A percentile compares a stretch with the other conserved stretches of the same genome.
These are phyloP conservation scores for Mortierella polycephala DNA, from an alignment of 371 early-diverging fungal genomes.

Conservation along the genomic window DNA sequence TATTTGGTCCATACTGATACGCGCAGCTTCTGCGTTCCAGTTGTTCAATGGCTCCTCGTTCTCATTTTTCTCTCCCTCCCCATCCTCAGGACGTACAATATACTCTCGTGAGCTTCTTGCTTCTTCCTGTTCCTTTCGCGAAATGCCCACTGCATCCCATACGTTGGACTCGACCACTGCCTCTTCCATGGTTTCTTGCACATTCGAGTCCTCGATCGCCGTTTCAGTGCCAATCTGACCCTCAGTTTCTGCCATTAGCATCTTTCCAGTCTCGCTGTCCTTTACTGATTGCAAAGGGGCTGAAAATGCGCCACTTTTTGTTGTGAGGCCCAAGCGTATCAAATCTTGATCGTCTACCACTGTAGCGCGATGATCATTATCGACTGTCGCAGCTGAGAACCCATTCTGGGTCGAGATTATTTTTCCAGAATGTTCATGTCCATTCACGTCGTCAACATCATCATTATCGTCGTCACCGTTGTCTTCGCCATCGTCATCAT, in stretches of 20 bases:
- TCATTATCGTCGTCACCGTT: neutral
- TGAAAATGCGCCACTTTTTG: too few relatives aligned
- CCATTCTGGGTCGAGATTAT: neutral
- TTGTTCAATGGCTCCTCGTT: neutral
- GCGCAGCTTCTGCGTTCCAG: neutral
- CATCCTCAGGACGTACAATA: neutral
- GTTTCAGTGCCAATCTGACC: neutral
- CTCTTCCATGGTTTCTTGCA: slow-evolving; percentile 12
- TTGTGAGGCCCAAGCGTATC: too few relatives aligned
- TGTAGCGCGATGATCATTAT: slow-evolving; percentile 7
- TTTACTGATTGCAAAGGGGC: too few relatives aligned
- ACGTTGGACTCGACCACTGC: slow-evolving; percentile 5
- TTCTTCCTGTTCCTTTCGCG: slow-evolving; percentile 6
- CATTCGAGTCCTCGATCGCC: slow-evolving; percentile 17
- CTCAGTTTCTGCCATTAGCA: neutral
- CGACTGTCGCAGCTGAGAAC: neutral
- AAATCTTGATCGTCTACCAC: slow-evolving; percentile 10
- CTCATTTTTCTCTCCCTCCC: neutral
- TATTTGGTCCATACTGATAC: slow-evolving; percentile 22
- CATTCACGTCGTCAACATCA: neutral
- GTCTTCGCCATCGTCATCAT: neutral
- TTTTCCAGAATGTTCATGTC: neutral
- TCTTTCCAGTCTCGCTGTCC: neutral
- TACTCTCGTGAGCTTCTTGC: neutral
- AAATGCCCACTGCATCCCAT: slow-evolving; percentile 24